A percentile compares a stretch with the other conserved stretches of the same genome.
These are phyloP conservation scores for Sphaerosporella brunnea DNA, from an alignment of 495 filamentous ascomycete genomes.

Conservation along the genomic window DNA sequence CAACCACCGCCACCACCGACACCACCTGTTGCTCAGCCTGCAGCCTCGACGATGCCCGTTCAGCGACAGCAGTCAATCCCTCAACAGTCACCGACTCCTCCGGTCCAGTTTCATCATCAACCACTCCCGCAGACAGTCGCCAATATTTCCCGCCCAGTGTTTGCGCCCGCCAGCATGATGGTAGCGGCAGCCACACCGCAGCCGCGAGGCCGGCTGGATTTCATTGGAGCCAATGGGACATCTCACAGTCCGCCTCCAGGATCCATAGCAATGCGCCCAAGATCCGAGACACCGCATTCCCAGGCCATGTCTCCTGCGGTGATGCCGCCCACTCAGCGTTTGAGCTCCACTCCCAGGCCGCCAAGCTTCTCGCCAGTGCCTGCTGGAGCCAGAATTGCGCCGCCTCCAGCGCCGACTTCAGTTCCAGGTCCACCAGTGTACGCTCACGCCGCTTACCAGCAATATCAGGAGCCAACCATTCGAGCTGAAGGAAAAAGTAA, in stretches of 20 bases:
- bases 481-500: conserved; percentile 27
- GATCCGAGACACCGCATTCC: not conserved
- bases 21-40: not conserved
- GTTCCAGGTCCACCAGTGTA: conserved; percentile 3
- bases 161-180: not conserved
- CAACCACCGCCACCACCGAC: not conserved
- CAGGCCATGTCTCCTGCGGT: not conserved
- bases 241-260: not conserved
- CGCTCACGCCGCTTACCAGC: conserved; percentile 21
- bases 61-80: not conserved
- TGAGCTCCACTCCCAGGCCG: conserved; percentile 18
- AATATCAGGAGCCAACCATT: conserved; percentile 22
- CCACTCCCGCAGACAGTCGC: not conserved
- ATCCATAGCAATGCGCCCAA: not conserved
- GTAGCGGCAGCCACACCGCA: conserved; percentile 1
- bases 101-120: no score
- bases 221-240: not conserved
- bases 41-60: not conserved
- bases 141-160: not conserved
- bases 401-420: conserved; percentile 12
- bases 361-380: conserved; percentile 13
- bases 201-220: conserved; percentile 19
- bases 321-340: not conserved
- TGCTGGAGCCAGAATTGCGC: conserved; percentile 10
- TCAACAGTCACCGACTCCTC: not conserved